A percentile compares a stretch with the other conserved stretches of the same genome.
Evolutionary conservation across 192 early-diverging fungal genomes (phyloP).

Genomic region (Backusella westeae): DNA sequence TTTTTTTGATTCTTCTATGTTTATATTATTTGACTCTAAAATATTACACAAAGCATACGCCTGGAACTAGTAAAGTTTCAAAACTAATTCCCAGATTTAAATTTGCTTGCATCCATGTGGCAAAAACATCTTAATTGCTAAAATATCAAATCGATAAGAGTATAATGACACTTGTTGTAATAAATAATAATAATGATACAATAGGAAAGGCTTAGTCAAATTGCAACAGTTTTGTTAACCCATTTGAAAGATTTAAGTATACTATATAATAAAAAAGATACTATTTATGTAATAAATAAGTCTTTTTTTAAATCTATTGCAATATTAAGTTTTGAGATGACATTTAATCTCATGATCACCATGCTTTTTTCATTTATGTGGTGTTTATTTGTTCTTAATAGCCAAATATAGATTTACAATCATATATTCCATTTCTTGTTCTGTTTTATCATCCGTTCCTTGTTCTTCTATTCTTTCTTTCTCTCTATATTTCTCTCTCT

Average conservation of each 20-base stretch:
- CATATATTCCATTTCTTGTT: neutral
- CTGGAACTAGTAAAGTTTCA: slow-evolving; percentile 1
- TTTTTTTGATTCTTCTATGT: neutral
- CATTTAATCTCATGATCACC: slow-evolving; percentile 1
- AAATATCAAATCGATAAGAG: neutral
- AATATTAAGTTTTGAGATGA: slow-evolving; percentile 7
- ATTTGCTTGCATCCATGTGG: neutral
- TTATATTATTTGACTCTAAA: neutral
- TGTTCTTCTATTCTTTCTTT: neutral
- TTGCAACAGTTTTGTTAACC: neutral
- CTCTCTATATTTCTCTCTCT: neutral
- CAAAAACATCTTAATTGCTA: neutral
- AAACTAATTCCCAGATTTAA: slow-evolving; percentile 3
- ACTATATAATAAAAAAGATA: neutral
- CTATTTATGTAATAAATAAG: neutral
- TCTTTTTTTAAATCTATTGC: neutral
- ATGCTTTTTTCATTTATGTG: slow-evolving; percentile 5
- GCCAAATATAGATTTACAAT: neutral
- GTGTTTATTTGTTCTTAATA: slow-evolving; percentile 1
- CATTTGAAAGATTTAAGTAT: neutral
- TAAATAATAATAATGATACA: neutral
- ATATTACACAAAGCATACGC: neutral
- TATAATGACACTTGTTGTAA: neutral
- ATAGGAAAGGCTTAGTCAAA: neutral
- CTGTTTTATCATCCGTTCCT: neutral